Percentiles rank a stretch among this genome's conserved stretches.
Evolutionary conservation across 2,329 filamentous ascomycete genomes (phyloP).

Genomic region (Arthrobotrys conoides): DNA sequence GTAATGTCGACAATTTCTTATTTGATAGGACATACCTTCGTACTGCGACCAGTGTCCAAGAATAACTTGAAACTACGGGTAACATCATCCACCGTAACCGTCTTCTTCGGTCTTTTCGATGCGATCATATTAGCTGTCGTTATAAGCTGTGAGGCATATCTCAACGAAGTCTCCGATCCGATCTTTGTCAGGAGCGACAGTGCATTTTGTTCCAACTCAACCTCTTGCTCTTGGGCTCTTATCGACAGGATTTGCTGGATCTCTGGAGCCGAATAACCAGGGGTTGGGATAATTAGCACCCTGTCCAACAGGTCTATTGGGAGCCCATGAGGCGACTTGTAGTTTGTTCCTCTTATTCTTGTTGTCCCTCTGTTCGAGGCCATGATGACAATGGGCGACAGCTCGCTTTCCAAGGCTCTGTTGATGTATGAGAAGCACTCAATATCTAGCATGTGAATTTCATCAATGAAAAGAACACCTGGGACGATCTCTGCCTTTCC

Average conservation of each 20-base stretch:
- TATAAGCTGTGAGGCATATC: conserved; percentile 98
- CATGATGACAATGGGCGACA: conserved; percentile 99
- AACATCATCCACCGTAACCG: conserved; percentile 88
- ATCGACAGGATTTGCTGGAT: conserved; percentile 93
- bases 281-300: conserved; percentile 95
- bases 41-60: conserved; percentile 88
- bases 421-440: conserved; percentile 99
- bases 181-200: conserved; percentile 95
- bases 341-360: conserved; percentile 91
- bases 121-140: conserved; percentile 90
- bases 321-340: conserved; percentile 91
- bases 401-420: conserved; percentile 91
- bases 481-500: conserved; percentile 98
- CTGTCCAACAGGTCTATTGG: conserved; percentile 96
- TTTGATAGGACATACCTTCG: conserved; percentile 68
- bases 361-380: conserved; percentile 95
- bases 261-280: conserved; percentile 84
- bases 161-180: conserved; percentile 88
- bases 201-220: conserved; percentile 90
- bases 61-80: conserved; percentile 94
- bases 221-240: conserved; percentile 92
- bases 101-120: conserved; percentile 79
- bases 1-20: neutral
- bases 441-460: conserved; percentile 99
- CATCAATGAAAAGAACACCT: conserved; percentile 96